Conservation (phyloP, 2,329 filamentous ascomycete genomes). For the Xylaria sp. region DNA sequence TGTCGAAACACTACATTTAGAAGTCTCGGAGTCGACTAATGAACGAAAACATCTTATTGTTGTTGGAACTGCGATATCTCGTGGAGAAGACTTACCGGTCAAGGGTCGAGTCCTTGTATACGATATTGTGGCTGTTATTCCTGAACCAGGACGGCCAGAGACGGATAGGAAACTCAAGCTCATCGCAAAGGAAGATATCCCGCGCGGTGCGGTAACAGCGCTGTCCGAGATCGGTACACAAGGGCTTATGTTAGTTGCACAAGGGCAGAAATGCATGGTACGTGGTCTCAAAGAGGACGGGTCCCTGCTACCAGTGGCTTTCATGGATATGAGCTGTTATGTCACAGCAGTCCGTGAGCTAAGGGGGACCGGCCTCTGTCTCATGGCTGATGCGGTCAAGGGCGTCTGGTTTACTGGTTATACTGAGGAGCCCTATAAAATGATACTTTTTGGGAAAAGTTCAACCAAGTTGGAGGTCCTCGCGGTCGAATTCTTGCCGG, state of each 20-base stretch:
- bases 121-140: slow-evolving; percentile 90
- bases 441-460: slow-evolving; percentile 92
- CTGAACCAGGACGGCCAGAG: slow-evolving; percentile 84
- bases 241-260: slow-evolving; percentile 87
- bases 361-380: slow-evolving; percentile 81
- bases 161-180: slow-evolving; percentile 87
- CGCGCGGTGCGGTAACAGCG: slow-evolving; percentile 89
- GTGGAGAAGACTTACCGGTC: slow-evolving; percentile 89
- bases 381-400: slow-evolving; percentile 91
- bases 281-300: slow-evolving; percentile 95
- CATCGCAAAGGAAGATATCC: slow-evolving; percentile 87
- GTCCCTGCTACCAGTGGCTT: slow-evolving; percentile 89
- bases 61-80: slow-evolving; percentile 85
- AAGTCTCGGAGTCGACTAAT: slow-evolving; percentile 90
- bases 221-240: slow-evolving; percentile 86
- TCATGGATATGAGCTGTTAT: slow-evolving; percentile 97
- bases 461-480: slow-evolving; percentile 80
- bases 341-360: slow-evolving; percentile 87
- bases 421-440: slow-evolving; percentile 94
- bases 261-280: slow-evolving; percentile 98
- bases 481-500: slow-evolving; percentile 86
- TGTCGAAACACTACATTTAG: slow-evolving; percentile 84
- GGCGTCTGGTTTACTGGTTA: slow-evolving; percentile 97
- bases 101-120: slow-evolving; percentile 89
- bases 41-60: slow-evolving; percentile 84